Evolutionary conservation across 441 rosid species (phyloP).

Genomic region (Aquilaria agallochum): DNA sequence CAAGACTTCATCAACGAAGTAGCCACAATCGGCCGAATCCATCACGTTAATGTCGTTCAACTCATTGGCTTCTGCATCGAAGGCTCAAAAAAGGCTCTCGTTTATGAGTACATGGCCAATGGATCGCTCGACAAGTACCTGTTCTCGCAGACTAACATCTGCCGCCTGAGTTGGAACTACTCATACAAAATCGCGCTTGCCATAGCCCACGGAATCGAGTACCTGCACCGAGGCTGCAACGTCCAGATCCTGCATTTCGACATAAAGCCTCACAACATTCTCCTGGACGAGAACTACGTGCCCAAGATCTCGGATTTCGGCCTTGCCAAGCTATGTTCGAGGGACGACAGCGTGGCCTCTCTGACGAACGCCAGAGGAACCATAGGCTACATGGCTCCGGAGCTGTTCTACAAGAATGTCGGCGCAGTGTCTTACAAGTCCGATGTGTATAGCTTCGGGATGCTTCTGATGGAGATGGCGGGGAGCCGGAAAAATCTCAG

Average conservation of each 20-base stretch:
- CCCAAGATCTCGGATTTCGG: conserved; percentile 37
- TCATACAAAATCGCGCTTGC: conserved; percentile 18
- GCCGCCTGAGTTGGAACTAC: conserved; percentile 7
- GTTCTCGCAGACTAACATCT: conserved; percentile 6
- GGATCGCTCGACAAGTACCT: conserved; percentile 29
- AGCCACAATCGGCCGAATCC: conserved; percentile 34
- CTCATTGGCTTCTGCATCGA: conserved; percentile 39
- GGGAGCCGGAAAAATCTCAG: conserved; percentile 11
- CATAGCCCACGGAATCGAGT: conserved; percentile 28
- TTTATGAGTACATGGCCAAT: conserved; percentile 43
- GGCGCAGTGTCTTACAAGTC: conserved; percentile 34
- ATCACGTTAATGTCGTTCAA: conserved; percentile 33
- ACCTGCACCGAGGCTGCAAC: conserved; percentile 30
- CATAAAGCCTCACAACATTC: conserved; percentile 29
- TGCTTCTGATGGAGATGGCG: conserved; percentile 35
- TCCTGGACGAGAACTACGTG: conserved; percentile 22
- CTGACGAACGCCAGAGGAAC: conserved; percentile 32
- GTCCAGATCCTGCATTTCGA: conserved; percentile 32
- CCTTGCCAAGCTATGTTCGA: conserved; percentile 24
- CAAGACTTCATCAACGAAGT: conserved; percentile 35
- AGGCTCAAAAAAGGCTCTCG: conserved; percentile 29
- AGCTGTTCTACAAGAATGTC: conserved; percentile 29
- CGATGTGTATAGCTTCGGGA: conserved; percentile 42
- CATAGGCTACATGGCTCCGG: conserved; percentile 29
- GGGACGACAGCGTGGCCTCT: conserved; percentile 21